phyloP scores from a whole-genome alignment of 352 stramenopile species.

The Globisporangium mamillatum region DNA sequence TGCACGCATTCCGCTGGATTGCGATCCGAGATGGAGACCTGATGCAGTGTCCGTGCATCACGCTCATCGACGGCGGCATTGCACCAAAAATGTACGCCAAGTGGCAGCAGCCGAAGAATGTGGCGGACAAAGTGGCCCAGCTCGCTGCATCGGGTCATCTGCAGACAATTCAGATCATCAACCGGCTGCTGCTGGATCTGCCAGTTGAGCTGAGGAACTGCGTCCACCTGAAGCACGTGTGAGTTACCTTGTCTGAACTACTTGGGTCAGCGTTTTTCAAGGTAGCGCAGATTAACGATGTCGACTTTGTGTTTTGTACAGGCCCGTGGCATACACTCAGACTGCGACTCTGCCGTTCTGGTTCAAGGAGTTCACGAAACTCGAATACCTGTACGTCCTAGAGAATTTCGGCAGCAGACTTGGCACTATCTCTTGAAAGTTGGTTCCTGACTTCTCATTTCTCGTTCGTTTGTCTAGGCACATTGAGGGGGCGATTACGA shows the following conservation, averaged over 20 bases:
- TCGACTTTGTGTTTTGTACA: not conserved
- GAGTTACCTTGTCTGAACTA: not conserved
- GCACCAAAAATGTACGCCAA: constrained; percentile 17
- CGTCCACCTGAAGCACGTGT: constrained; percentile 27
- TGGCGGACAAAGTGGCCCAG: constrained; percentile 16
- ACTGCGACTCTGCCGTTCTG: not conserved
- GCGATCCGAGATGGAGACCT: not conserved
- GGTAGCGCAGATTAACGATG: not conserved
- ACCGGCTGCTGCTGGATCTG: constrained; percentile 20
- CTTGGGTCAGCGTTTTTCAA: not conserved
- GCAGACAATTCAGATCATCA: constrained; percentile 30
- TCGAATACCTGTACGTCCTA: not conserved
- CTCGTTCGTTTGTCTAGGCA: not conserved
- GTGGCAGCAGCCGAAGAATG: constrained; percentile 21
- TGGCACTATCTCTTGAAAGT: not conserved
- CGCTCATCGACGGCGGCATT: constrained; percentile 25
- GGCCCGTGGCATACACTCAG: not conserved
- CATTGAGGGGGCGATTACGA: not conserved
- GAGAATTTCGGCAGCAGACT: not conserved
- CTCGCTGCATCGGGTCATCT: constrained; percentile 26
- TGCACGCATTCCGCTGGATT: constrained; percentile 9
- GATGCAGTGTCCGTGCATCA: constrained; percentile 28
- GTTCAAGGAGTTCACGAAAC: not conserved
- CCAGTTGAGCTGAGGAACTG: constrained; percentile 23
- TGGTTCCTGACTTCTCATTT: not conserved